A percentile compares a stretch with the other conserved stretches of the same genome.
These are phyloP conservation scores for Diplodia intermedia DNA, from an alignment of 2,329 filamentous ascomycete species.

Conservation along the genomic window DNA sequence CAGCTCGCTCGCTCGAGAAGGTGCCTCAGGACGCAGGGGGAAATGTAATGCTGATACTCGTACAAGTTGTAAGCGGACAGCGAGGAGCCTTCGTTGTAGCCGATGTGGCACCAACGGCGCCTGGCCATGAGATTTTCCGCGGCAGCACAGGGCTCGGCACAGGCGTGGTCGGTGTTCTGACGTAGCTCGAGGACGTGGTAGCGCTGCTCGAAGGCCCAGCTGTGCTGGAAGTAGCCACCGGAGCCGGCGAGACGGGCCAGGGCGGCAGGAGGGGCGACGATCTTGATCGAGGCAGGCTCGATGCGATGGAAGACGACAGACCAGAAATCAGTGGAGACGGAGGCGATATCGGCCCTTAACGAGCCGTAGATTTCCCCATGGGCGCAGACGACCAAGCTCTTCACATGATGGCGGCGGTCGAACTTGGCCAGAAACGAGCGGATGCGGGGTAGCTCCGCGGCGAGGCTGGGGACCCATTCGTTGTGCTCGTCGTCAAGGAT, in stretches of 20 bases:
- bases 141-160: slow-evolving; percentile 33
- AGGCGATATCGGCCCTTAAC: not conserved
- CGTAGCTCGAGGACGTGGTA: slow-evolving; percentile 65
- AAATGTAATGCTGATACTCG: slow-evolving; percentile 71
- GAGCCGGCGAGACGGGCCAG: slow-evolving; percentile 61
- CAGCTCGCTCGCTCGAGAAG: not conserved
- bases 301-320: slow-evolving; percentile 40
- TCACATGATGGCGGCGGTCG: slow-evolving; percentile 49
- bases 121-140: slow-evolving; percentile 59
- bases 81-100: slow-evolving; percentile 78
- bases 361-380: not conserved
- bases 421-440: slow-evolving; percentile 36
- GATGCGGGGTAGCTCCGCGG: slow-evolving; percentile 33
- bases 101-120: slow-evolving; percentile 69
- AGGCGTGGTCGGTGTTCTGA: slow-evolving; percentile 30
- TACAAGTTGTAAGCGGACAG: slow-evolving; percentile 74
- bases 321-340: slow-evolving; percentile 41
- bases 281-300: slow-evolving; percentile 45
- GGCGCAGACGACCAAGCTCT: slow-evolving; percentile 56
- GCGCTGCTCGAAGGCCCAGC: slow-evolving; percentile 69
- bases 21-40: slow-evolving; percentile 64
- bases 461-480: slow-evolving; percentile 6
- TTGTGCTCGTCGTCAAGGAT: not conserved
- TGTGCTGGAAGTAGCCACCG: slow-evolving; percentile 63
- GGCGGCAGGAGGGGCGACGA: slow-evolving; percentile 65